Evolutionary conservation across 331 rosid species (phyloP).

Genomic region (Malus hybrid): DNA sequence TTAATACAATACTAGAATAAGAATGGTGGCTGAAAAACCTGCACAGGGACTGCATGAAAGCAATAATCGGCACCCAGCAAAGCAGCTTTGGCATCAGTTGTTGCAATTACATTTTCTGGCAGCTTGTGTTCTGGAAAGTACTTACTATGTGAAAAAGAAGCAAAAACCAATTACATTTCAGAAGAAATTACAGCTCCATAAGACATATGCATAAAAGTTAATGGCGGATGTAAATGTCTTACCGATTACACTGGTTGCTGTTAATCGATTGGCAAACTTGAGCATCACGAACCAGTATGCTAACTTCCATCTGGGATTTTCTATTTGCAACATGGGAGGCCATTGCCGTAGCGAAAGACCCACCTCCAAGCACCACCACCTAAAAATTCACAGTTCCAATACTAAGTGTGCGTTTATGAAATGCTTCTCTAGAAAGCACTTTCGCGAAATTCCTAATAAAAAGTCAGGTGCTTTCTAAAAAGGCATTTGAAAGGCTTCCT

Average conservation of each 20-base stretch:
- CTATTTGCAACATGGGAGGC: constrained; percentile 86
- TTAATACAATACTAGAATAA: not conserved
- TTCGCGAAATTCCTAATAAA: too few relatives aligned
- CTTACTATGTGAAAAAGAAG: too few relatives aligned
- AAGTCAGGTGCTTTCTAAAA: too few relatives aligned
- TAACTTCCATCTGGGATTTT: constrained; percentile 70
- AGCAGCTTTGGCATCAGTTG: constrained; percentile 82
- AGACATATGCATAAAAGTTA: too few relatives aligned
- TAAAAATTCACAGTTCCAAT: constrained; percentile 10
- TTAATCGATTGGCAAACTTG: constrained; percentile 23
- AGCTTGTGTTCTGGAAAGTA: constrained; percentile 9
- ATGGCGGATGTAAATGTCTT: too few relatives aligned
- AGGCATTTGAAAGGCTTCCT: too few relatives aligned
- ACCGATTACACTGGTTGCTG: too few relatives aligned
- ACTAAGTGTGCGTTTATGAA: not conserved
- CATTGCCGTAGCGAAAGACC: constrained; percentile 99
- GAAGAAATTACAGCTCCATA: too few relatives aligned
- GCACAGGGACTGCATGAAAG: constrained; percentile 92
- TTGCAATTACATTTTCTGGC: constrained; percentile 71
- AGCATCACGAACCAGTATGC: constrained; percentile 79
- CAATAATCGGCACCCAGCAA: constrained; percentile 69
- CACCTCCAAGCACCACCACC: constrained; percentile 97
- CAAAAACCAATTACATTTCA: too few relatives aligned
- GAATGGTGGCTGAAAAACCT: constrained; percentile 36
- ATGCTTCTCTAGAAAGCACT: too few relatives aligned